Evolutionary conservation across 345 rosid genomes (phyloP).

Genomic region (Draba incana): DNA sequence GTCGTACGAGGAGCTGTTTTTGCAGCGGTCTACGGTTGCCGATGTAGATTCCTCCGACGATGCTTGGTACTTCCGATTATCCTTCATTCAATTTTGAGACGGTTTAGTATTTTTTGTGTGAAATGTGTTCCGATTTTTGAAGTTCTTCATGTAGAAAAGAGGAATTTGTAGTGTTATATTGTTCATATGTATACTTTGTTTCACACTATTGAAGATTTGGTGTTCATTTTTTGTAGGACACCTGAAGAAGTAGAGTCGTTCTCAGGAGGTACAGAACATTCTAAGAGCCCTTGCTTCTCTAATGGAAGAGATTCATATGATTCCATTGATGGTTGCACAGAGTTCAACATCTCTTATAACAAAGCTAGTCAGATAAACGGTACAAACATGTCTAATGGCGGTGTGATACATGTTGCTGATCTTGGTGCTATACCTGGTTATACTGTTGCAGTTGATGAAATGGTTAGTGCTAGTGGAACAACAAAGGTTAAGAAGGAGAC

Average conservation of each 20-base stretch:
- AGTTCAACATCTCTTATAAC: conserved; percentile 73
- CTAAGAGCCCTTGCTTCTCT: conserved; percentile 51
- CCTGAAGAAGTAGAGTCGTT: conserved; percentile 65
- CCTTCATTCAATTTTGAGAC: too few species aligned
- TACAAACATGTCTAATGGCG: conserved; percentile 54
- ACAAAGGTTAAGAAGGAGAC: conserved; percentile 24
- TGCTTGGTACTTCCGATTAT: conserved; percentile 59
- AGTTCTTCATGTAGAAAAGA: too few species aligned
- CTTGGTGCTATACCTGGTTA: conserved; percentile 53
- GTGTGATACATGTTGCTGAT: conserved; percentile 54
- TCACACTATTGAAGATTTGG: too few species aligned
- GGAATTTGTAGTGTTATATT: too few species aligned
- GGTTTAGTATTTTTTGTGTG: too few species aligned
- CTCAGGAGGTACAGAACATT: conserved; percentile 64
- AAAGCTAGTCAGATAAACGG: conserved; percentile 51
- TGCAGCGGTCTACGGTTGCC: conserved; percentile 46
- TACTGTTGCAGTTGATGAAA: conserved; percentile 61
- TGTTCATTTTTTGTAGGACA: conserved; percentile 54
- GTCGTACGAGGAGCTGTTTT: conserved; percentile 62
- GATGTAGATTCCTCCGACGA: conserved; percentile 67
- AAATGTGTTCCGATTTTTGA: too few species aligned
- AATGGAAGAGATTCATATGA: conserved; percentile 68
- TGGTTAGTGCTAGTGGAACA: conserved; percentile 26
- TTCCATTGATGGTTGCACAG: conserved; percentile 57
- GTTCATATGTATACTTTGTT: too few species aligned